Evolutionary conservation across 1,284 basidiomycete genomes (phyloP).

Genomic region (Coniophora puteana): DNA sequence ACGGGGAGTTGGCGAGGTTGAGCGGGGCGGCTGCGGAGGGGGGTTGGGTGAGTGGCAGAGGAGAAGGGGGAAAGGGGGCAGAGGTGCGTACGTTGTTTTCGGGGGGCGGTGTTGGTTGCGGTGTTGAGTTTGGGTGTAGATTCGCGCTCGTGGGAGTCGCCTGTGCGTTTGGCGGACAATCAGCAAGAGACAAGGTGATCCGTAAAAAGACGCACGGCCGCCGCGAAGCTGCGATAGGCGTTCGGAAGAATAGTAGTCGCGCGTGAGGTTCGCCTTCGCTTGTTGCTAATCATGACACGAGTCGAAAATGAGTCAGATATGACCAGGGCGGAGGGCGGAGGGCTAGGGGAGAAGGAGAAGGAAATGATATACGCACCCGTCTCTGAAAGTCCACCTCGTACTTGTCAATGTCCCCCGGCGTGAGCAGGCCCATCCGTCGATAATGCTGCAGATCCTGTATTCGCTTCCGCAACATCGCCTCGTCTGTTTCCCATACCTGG

Average conservation of each 20-base stretch:
- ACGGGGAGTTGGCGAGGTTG: conserved; percentile 84
- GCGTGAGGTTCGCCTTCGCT: conserved; percentile 52
- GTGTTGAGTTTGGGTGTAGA: conserved; percentile 46
- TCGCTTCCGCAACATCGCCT: conserved; percentile 78
- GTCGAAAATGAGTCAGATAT: conserved; percentile 3
- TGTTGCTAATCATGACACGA: conserved; percentile 39
- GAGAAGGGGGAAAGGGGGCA: conserved; percentile 1
- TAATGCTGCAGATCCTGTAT: conserved; percentile 90
- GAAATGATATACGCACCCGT: conserved; percentile 46
- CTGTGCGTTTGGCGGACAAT: conserved; percentile 12
- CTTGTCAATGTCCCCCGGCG: conserved; percentile 83
- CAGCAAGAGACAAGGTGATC: background rate
- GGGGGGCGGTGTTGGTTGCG: conserved; percentile 31
- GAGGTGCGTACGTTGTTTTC: conserved; percentile 45
- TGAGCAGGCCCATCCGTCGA: conserved; percentile 79
- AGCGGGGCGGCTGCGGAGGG: conserved; percentile 59
- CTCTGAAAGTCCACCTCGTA: conserved; percentile 76
- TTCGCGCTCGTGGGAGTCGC: conserved; percentile 53
- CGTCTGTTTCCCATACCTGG: conserved; percentile 50
- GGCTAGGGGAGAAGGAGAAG: conserved; percentile 1
- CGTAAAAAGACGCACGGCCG: conserved; percentile 44
- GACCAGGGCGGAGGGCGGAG: conserved; percentile 6
- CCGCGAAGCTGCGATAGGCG: conserved; percentile 43
- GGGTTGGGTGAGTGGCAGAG: conserved; percentile 2
- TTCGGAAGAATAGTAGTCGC: conserved; percentile 54